These are phyloP conservation scores for Rhodotorula sp. DNA, from an alignment of 1,284 basidiomycete genomes.

Conservation along the genomic window DNA sequence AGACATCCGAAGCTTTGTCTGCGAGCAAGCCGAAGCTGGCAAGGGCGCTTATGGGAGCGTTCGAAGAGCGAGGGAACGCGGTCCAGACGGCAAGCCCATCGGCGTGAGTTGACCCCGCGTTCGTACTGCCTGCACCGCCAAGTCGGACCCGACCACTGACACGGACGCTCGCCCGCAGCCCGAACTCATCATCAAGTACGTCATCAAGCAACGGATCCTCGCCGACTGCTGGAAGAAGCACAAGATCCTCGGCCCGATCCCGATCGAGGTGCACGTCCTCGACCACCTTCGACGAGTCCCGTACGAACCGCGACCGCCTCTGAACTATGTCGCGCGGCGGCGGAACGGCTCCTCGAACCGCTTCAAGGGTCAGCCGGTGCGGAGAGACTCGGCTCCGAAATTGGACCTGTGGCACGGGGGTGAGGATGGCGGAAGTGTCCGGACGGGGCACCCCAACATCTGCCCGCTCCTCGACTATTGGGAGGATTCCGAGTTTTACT, in stretches of 20 bases:
- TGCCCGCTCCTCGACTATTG: conserved; percentile 95
- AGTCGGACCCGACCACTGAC: no score
- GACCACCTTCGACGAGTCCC: conserved; percentile 71
- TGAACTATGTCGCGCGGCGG: conserved; percentile 13
- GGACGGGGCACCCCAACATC: conserved; percentile 80
- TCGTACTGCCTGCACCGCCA: conserved; percentile 15
- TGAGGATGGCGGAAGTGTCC: conserved; percentile 12
- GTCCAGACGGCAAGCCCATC: conserved; percentile 63
- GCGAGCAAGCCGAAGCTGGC: conserved; percentile 75
- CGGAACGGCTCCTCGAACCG: not conserved
- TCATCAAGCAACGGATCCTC: conserved; percentile 96
- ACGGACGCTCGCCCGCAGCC: conserved; percentile 46
- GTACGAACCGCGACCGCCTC: conserved; percentile 59
- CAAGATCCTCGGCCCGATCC: conserved; percentile 89
- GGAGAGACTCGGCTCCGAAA: conserved; percentile 30
- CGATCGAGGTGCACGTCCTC: conserved; percentile 99
- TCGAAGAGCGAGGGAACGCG: conserved; percentile 79
- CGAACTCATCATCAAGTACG: conserved; percentile 87
- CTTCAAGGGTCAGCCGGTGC: not conserved
- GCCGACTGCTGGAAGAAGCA: conserved; percentile 99
- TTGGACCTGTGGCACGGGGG: conserved; percentile 29
- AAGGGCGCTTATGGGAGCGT: conserved; percentile 97
- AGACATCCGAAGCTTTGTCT: conserved; percentile 72
- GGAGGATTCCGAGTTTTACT: conserved; percentile 96
- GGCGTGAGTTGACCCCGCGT: conserved; percentile 62